A percentile compares a stretch with the other conserved stretches of the same genome.
These are phyloP conservation scores for Fusarium sacchari DNA, from an alignment of 2,329 filamentous ascomycete species.

Conservation along the genomic window DNA sequence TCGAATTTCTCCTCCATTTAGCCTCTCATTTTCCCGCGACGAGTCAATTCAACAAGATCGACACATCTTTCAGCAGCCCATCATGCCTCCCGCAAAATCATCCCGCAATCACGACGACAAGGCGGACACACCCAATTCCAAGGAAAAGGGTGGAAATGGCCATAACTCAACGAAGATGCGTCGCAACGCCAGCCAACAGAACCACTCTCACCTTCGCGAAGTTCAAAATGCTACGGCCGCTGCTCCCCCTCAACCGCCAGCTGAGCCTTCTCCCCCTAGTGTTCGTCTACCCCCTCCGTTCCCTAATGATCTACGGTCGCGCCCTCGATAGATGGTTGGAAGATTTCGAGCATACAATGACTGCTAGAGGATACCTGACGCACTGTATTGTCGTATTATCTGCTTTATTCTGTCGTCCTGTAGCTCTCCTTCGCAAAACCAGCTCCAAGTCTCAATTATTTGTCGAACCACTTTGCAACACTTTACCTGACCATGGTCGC, in stretches of 20 bases:
- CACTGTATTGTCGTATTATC: not conserved
- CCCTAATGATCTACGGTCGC: conserved; percentile 10
- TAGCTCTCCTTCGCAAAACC: not conserved
- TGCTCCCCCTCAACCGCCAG: conserved; percentile 44
- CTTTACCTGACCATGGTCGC: not conserved
- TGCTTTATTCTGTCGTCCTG: not conserved
- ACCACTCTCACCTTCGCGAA: conserved; percentile 58
- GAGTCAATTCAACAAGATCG: not conserved
- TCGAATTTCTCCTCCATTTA: not conserved
- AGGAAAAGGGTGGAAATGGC: conserved; percentile 58
- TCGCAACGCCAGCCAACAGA: conserved; percentile 63
- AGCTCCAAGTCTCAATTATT: not conserved
- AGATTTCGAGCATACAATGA: not conserved
- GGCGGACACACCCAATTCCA: conserved; percentile 51
- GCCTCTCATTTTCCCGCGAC: conserved; percentile 9
- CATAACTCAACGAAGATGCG: conserved; percentile 64
- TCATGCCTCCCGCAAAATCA: conserved; percentile 60
- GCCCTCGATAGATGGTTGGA: not conserved
- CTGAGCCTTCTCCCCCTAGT: conserved; percentile 48
- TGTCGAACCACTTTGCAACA: not conserved
- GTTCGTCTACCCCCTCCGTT: conserved; percentile 43
- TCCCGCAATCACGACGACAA: conserved; percentile 61
- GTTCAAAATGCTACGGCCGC: conserved; percentile 53
- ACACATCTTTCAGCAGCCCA: conserved; percentile 1
- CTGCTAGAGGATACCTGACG: not conserved